Conservation (phyloP, 2,329 filamentous ascomycete genomes). For the Chrysoporthe puriensis region DNA sequence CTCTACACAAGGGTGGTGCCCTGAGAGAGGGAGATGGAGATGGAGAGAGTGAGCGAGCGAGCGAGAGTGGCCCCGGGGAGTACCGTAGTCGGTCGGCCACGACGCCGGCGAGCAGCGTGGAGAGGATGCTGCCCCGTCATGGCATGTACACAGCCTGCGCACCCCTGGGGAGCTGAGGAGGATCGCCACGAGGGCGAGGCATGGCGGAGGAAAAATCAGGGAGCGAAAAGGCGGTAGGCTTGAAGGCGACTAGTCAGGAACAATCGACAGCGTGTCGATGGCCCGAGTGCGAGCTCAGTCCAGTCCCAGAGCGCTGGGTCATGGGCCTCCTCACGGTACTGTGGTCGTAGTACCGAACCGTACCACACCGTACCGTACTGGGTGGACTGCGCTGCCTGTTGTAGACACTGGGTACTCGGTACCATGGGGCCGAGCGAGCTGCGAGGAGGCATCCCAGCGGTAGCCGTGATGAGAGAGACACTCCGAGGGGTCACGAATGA, state of each 20-base stretch:
- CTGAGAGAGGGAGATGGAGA: too few species aligned
- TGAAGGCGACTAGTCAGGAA: conserved; percentile 20
- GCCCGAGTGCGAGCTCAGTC: conserved; percentile 1
- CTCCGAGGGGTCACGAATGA: too few species aligned
- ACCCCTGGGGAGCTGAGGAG: conserved; percentile 2
- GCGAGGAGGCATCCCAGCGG: not conserved
- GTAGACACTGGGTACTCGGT: not conserved
- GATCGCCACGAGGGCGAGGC: not conserved
- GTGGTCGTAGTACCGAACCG: too few species aligned
- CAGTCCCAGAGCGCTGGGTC: conserved; percentile 17
- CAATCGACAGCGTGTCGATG: conserved; percentile 19
- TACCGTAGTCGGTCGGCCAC: not conserved
- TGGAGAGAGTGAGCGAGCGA: not conserved
- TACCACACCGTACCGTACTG: too few species aligned
- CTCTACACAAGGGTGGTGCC: too few species aligned
- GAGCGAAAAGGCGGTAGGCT: conserved; percentile 15
- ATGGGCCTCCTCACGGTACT: not conserved
- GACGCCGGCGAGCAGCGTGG: not conserved
- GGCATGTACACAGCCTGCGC: not conserved
- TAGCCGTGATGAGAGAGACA: not conserved
- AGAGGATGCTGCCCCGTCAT: not conserved
- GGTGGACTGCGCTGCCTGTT: too few species aligned
- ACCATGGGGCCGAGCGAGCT: not conserved
- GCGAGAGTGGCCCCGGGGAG: not conserved
- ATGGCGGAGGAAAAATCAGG: not conserved